Conservation (phyloP, 2,329 filamentous ascomycete species). For the Blumeria graminis region DNA sequence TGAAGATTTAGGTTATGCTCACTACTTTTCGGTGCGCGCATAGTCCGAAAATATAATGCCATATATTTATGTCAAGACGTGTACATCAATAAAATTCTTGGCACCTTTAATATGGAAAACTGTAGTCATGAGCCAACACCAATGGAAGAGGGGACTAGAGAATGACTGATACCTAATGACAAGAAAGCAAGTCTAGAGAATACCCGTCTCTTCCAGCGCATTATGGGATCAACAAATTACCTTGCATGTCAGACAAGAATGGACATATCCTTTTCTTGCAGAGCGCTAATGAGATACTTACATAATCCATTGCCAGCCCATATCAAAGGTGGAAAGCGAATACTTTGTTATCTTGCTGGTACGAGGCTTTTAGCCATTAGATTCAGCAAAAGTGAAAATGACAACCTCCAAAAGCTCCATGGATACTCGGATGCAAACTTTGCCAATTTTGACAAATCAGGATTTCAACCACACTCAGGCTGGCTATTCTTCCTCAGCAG, state of each 20-base stretch:
- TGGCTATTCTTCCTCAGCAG: not conserved
- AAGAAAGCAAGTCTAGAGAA: not conserved
- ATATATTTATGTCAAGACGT: conserved; percentile 1
- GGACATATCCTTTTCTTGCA: not conserved
- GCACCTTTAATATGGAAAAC: not conserved
- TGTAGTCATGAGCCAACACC: not conserved
- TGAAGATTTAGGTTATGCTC: not conserved
- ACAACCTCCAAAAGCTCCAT: not conserved
- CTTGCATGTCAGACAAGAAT: not conserved
- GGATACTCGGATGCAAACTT: not conserved
- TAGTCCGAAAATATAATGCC: not conserved
- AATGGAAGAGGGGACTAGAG: not conserved
- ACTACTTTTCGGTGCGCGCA: not conserved
- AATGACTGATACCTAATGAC: not conserved
- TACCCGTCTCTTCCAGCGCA: not conserved
- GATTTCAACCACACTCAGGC: not conserved
- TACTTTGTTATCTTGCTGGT: not conserved
- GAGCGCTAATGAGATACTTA: not conserved
- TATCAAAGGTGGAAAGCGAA: not conserved
- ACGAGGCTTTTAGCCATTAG: not conserved
- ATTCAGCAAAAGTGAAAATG: not conserved
- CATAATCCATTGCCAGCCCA: conserved; percentile 2
- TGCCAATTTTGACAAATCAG: not conserved
- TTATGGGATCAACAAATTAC: conserved; percentile 1
- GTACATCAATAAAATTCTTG: not conserved